Base-by-base conservation (phyloP, 169 alveolate species). In the Condylostoma magnum region DNA sequence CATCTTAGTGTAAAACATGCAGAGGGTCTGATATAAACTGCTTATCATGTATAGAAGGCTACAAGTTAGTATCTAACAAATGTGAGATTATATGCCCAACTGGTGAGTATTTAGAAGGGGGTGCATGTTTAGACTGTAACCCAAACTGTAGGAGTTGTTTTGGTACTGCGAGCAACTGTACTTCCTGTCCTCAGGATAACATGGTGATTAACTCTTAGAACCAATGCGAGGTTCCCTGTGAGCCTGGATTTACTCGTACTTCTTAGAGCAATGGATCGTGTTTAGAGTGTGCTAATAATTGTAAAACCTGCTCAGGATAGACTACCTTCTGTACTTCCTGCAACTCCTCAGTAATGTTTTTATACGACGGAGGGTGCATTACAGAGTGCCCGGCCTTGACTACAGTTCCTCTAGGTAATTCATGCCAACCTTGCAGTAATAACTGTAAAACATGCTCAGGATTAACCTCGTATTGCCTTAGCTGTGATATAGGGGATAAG, bases 231-330 rank as follows among this genome's bases (percentile, higher is more conserved):
- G 15, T 41, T 41, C 48, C 48, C 15, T 41, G 48, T 15, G 48
- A 41, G 20, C 48, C 48, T 10, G 48, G 48, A 15, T 41, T 10
- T 15, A 41, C 48, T 15, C 25, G 48, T 27, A 18, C 58, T 0
- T 15, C 5, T 2, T 63, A n/a, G n/a, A n/a, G n/a, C n/a, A n/a
- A n/a, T n/a, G 25, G 36, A 18, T 15, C 28, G n/a, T 60, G 71
- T 34, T 12, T n/a, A 33, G n/a, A 36, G 20, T 60, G 71, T 34
- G n/a, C 22, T 38, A 8, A 27, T 12, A n/a, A 1, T 12, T 60
- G 71, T 27, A 44, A 37, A 63, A 63, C 73, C 2, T 63, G 73
- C 31, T 37, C 20, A 41, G 57, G 57, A 15, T 27, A 22, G 46
- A 46, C 58, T 12, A 41, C 47, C 34, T 25, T 15, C 15, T 63